Base-by-base conservation (phyloP, 768 basidiomycete species). In the Lyophyllum decastes region DNA sequence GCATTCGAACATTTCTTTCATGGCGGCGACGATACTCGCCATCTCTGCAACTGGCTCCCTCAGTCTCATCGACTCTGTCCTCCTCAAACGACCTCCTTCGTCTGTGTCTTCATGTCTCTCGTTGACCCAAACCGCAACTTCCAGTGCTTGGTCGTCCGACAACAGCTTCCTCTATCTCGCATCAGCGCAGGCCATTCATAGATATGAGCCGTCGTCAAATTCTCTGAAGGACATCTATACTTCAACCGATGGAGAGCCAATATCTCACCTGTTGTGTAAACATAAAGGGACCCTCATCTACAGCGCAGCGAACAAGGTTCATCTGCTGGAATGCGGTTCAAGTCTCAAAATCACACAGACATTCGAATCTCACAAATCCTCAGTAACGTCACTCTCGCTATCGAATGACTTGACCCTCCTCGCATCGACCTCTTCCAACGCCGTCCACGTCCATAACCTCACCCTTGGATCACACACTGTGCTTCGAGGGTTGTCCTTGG, bases 391-490 rank as follows among this genome's bases (percentile, higher is more conserved):
- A 10, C 66, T 92, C 8, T 80, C 88, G 0, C 68, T 89, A 2
- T 87, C 85, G 17, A 84, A 78, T 55, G 88, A 90, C 60, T 64
- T 68, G 12, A 77, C 77, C 4, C 68, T 88, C 21, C 78, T 91
- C 30, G 84, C 85, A 0, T 82, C 82, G 1, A 81, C 82, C 2
- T 83, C 88, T 9, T 60, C 73, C 0, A 71, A 72, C 40, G 78
- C 79, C 2, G 81, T 82, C 19, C 78, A 89, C 65, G 75, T 92
- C 12, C 80, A 90, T 63, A 83, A 88, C 60, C 72, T 90, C 52
- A 65, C 79, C 0, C 74, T 78, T 11, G 80, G 81, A 14, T 79
- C 85, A 8, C 80, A 83, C 61, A 78, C 78, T 2, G 72, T 76
- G 27, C 77, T 92, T 38, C 79, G 82, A 26, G 86, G 87, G 0